A percentile compares a stretch with the other conserved stretches of the same genome.
phyloP scores from a whole-genome alignment of 129 eudicot genomes.

The Escallonia herrerae region DNA sequence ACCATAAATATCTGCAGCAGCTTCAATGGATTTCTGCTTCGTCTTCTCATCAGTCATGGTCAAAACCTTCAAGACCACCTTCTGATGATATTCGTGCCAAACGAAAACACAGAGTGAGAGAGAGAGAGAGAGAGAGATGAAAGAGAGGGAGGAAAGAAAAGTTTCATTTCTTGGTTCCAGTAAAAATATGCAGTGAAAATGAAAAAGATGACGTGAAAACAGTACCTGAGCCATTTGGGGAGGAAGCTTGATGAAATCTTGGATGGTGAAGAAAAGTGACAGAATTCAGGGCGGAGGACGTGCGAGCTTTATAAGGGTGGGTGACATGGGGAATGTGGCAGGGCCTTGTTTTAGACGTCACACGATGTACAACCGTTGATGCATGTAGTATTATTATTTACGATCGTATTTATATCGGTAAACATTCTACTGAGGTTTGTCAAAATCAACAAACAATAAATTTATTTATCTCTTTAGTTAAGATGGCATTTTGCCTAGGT shows the following conservation, averaged over 20 bases:
- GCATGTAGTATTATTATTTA: too few relatives aligned
- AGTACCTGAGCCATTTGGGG: constrained; percentile 40
- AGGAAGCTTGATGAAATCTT: not conserved
- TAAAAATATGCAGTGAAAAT: not conserved
- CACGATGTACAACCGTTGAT: too few relatives aligned
- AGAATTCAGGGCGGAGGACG: not conserved
- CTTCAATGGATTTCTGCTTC: constrained; percentile 92
- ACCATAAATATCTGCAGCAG: constrained; percentile 92
- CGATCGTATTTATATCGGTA: too few relatives aligned
- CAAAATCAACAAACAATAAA: too few relatives aligned
- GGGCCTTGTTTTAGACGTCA: not conserved
- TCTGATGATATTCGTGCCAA: constrained; percentile 30
- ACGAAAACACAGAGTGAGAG: not conserved
- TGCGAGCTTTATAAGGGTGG: not conserved
- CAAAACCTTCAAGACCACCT: constrained; percentile 61
- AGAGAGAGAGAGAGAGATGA: not conserved
- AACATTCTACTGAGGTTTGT: too few relatives aligned
- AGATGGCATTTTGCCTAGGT: too few relatives aligned
- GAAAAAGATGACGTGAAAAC: not conserved
- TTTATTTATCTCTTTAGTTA: too few relatives aligned
- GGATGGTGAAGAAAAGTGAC: not conserved
- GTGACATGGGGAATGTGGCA: not conserved
- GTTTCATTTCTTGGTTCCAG: not conserved
- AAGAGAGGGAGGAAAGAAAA: constrained; percentile 1
- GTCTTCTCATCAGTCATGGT: constrained; percentile 95